phyloP scores from a whole-genome alignment of 2,329 filamentous ascomycete genomes.

The Neobulgaria alba region DNA sequence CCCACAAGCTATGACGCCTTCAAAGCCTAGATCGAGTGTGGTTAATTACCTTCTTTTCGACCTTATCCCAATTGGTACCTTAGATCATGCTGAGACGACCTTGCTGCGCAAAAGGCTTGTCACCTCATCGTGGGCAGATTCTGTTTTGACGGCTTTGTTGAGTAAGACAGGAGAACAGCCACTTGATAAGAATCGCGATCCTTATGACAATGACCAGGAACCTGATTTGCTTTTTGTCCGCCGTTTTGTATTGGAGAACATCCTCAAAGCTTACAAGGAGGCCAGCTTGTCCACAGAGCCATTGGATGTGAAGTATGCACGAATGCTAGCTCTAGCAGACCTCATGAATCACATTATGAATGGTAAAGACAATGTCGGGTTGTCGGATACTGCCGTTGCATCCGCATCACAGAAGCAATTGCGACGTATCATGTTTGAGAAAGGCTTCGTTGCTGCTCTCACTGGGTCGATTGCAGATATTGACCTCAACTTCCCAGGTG shows the following conservation, averaged over 20 bases:
- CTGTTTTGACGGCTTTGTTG: constrained; percentile 78
- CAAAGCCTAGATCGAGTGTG: constrained; percentile 86
- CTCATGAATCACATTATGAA: constrained; percentile 89
- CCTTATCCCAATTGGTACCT: constrained; percentile 55
- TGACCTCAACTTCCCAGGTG: constrained; percentile 86
- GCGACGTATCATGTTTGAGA: constrained; percentile 95
- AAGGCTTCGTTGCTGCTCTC: constrained; percentile 82
- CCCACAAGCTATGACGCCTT: constrained; percentile 70
- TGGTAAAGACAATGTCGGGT: constrained; percentile 59
- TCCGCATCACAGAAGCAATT: constrained; percentile 69
- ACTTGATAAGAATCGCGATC: constrained; percentile 46
- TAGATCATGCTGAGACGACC: constrained; percentile 65
- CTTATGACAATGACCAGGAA: constrained; percentile 65
- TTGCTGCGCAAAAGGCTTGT: constrained; percentile 74
- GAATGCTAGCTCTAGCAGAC: constrained; percentile 79
- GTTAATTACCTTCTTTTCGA: constrained; percentile 88
- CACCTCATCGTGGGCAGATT: constrained; percentile 79
- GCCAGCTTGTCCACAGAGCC: constrained; percentile 70
- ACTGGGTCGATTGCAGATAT: constrained; percentile 92
- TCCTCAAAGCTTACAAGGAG: constrained; percentile 85
- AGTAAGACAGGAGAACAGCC: constrained; percentile 76
- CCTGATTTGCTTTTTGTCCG: constrained; percentile 84
- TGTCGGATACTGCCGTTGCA: constrained; percentile 29
- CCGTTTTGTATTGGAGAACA: constrained; percentile 89
- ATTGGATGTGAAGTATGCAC: constrained; percentile 77